Percentiles rank a stretch among this genome's conserved stretches.
Conservation (phyloP, 139 green algal genomes). For the Diplosphaera chodatii region DNA sequence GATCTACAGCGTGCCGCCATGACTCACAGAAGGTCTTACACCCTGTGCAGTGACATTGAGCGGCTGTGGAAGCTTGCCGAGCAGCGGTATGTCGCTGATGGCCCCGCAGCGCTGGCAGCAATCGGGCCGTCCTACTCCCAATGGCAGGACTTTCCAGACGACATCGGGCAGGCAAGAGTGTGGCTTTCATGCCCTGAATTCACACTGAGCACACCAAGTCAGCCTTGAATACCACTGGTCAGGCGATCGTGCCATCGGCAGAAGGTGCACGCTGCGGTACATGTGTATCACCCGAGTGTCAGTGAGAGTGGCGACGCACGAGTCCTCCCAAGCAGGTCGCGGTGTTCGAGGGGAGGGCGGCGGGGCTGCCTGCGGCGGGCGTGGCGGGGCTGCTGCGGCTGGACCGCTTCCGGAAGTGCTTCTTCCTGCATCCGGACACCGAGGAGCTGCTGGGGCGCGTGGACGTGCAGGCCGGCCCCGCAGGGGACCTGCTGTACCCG, state of each 20-base stretch:
- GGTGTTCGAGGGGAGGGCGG: conserved; percentile 9
- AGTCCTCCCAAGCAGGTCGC: too few relatives aligned
- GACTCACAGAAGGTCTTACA: not conserved
- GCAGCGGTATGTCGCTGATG: conserved; percentile 16
- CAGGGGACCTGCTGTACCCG: conserved; percentile 18
- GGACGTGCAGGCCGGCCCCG: conserved; percentile 1
- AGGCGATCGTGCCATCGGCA: too few relatives aligned
- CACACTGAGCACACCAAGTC: too few relatives aligned
- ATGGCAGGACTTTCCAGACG: conserved; percentile 22
- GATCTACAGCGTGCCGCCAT: not conserved
- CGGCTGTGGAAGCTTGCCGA: conserved; percentile 23
- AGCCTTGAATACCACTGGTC: too few relatives aligned
- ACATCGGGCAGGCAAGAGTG: not conserved
- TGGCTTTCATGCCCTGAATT: too few relatives aligned
- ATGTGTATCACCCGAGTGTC: too few relatives aligned
- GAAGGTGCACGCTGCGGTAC: too few relatives aligned
- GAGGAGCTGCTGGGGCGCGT: conserved; percentile 50
- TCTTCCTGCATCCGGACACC: conserved; percentile 56
- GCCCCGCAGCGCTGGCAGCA: conserved; percentile 2
- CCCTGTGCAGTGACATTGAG: conserved; percentile 16
- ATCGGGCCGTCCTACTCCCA: conserved; percentile 18
- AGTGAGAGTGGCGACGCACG: too few relatives aligned
- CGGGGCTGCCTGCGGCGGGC: not conserved
- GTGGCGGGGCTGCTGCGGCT: not conserved
- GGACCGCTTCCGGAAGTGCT: conserved; percentile 13